These are phyloP conservation scores for Tulasnella sp. DNA, from an alignment of 768 basidiomycete genomes.

Conservation along the genomic window DNA sequence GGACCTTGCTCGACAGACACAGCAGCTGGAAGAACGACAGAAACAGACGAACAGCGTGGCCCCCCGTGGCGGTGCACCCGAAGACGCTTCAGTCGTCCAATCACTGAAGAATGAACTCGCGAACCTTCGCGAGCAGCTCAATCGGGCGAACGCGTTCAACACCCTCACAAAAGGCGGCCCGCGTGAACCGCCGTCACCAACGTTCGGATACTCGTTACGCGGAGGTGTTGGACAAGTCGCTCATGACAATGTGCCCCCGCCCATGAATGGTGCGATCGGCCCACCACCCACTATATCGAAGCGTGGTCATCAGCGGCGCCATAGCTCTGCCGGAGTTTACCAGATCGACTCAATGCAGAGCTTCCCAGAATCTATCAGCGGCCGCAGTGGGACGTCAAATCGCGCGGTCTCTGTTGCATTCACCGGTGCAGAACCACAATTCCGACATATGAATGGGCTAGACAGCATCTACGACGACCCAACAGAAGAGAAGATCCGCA, in stretches of 20 bases:
- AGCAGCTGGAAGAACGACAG: conserved; percentile 67
- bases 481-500: conserved; percentile 86
- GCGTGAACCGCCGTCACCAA: conserved; percentile 70
- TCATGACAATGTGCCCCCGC: conserved; percentile 33
- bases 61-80: conserved; percentile 43
- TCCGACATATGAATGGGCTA: conserved; percentile 45
- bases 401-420: conserved; percentile 84
- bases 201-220: conserved; percentile 42
- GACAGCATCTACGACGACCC: conserved; percentile 78
- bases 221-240: conserved; percentile 51
- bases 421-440: conserved; percentile 69
- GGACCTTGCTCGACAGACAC: conserved; percentile 61
- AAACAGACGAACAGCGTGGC: conserved; percentile 47
- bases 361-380: conserved; percentile 67
- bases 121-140: conserved; percentile 87
- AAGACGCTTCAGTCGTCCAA: conserved; percentile 78
- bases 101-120: conserved; percentile 89
- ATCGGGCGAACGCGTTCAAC: conserved; percentile 88
- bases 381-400: conserved; percentile 56
- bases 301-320: conserved; percentile 66
- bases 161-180: conserved; percentile 66
- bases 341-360: conserved; percentile 44
- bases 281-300: conserved; percentile 24
- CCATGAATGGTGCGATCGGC: conserved; percentile 25
- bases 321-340: conserved; percentile 78